These are phyloP conservation scores for Talaromyces ruber DNA, from an alignment of 495 filamentous ascomycete species.

Conservation along the genomic window DNA sequence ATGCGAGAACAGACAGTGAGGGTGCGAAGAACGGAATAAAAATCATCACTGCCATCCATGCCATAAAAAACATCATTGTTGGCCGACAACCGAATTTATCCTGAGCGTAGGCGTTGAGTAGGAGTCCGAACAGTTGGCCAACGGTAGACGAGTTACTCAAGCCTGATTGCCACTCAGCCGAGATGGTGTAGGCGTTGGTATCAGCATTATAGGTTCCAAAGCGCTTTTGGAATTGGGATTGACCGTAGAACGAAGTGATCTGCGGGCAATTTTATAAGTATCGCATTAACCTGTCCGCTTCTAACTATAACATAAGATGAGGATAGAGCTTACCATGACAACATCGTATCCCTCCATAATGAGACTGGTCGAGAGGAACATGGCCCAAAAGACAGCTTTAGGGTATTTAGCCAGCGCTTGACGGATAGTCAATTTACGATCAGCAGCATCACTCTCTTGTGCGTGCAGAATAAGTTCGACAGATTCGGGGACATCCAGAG, in stretches of 20 bases:
- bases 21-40: constrained; percentile 26
- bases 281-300: neutral
- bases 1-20: constrained; percentile 9
- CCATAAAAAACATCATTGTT: constrained; percentile 54
- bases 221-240: constrained; percentile 19
- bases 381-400: constrained; percentile 35
- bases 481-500: constrained; percentile 12
- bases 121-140: constrained; percentile 56
- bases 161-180: constrained; percentile 53
- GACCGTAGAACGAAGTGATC: constrained; percentile 23
- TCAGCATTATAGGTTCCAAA: constrained; percentile 19
- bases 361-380: constrained; percentile 29
- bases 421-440: constrained; percentile 6
- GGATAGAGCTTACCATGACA: constrained; percentile 18
- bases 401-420: constrained; percentile 11
- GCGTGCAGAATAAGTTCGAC: constrained; percentile 16
- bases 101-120: constrained; percentile 54
- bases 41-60: constrained; percentile 27
- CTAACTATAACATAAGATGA: neutral
- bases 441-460: constrained; percentile 12
- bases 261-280: neutral
- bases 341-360: constrained; percentile 40
- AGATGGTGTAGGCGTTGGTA: constrained; percentile 20
- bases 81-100: constrained; percentile 55
- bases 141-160: constrained; percentile 46